Base-by-base conservation (phyloP, 208 protist species). In the Leishmania tropica region DNA sequence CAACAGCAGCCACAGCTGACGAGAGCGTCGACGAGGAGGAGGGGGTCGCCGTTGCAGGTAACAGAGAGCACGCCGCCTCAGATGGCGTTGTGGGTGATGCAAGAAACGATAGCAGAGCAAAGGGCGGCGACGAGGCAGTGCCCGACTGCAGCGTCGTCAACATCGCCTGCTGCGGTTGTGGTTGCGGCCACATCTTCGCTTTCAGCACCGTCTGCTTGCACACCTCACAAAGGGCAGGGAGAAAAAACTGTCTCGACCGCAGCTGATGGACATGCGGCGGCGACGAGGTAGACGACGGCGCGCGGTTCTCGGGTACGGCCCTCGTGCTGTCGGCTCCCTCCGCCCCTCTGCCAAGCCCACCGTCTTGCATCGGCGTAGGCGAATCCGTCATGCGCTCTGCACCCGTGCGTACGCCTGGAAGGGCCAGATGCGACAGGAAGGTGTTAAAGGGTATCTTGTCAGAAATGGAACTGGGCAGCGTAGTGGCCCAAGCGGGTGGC, bases 261-360 rank as follows among this genome's bases (percentile, higher is more conserved):
- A 89, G 72, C 73, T 68, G 75, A 62, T 89, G 83, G 0, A 83
- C 65, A 68, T 89, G 86, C 62, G 42, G n/a, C 15, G 81, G 31
- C 48, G 73, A 60, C 31, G 31, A 28, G 35, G 73, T 31, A 13
- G 71, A 19, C 47, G 47, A 15, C 47, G 45, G 28, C 5, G 47
- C 67, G 3, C 21, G 35, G 17, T 19, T 47, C 24, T n/a, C 67
- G 7, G 67, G 40, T n/a, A 72, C 67, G 19, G 7, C 28, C 7
- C 21, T 42, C 21, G 67, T n/a, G 24, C 67, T 28, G 67, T 7
- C 62, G 17, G 10, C 62, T 40, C 62, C 62, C 62, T 68, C 62
- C 62, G 62, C 62, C 62, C 28, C 31, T 42, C 62, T 11, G 13
- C 5, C 62, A 37, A 35, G 31, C 62, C 31, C 31, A 21, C 31